Evolutionary conservation across 139 green algal species (phyloP).

Genomic region (Chlorella sp.): DNA sequence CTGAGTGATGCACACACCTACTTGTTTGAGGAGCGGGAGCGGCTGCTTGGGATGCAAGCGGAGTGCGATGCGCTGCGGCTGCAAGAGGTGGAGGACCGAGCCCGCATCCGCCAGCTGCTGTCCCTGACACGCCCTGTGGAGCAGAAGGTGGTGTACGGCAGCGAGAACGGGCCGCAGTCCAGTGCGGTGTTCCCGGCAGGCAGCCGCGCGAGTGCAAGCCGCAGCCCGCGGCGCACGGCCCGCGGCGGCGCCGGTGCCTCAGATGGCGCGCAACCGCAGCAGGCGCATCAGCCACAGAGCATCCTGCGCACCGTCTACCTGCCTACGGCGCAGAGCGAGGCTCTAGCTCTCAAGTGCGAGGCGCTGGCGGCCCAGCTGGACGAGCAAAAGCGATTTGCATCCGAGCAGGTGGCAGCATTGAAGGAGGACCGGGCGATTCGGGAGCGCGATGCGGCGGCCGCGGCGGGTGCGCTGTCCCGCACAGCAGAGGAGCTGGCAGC

Average conservation of each 20-base stretch:
- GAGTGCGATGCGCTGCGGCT: slow-evolving; percentile 87
- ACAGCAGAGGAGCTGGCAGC: slow-evolving; percentile 57
- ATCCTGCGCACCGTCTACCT: slow-evolving; percentile 75
- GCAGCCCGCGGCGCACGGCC: not conserved
- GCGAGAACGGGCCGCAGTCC: not conserved
- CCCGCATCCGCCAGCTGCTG: slow-evolving; percentile 85
- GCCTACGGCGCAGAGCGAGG: slow-evolving; percentile 70
- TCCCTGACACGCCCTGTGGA: slow-evolving; percentile 60
- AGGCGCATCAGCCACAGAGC: slow-evolving; percentile 23
- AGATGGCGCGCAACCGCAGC: not conserved
- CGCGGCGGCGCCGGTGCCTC: not conserved
- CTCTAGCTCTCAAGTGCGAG: slow-evolving; percentile 81
- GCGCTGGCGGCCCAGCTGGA: slow-evolving; percentile 84
- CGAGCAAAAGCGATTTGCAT: slow-evolving; percentile 81
- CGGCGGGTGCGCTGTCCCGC: slow-evolving; percentile 29
- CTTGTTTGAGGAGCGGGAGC: slow-evolving; percentile 88
- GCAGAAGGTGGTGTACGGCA: slow-evolving; percentile 11
- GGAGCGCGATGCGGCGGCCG: slow-evolving; percentile 73
- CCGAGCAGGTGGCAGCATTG: slow-evolving; percentile 80
- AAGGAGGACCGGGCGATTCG: slow-evolving; percentile 81
- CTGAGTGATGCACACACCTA: slow-evolving; percentile 84
- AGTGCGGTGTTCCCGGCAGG: not conserved
- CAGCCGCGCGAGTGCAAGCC: not conserved
- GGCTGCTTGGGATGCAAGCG: slow-evolving; percentile 79
- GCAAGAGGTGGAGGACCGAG: slow-evolving; percentile 78